Evolutionary conservation across 805 yeast species (phyloP), one percentile per base, ranked within the genome.

Genomic region (Zygoascus biomembranicola): DNA sequence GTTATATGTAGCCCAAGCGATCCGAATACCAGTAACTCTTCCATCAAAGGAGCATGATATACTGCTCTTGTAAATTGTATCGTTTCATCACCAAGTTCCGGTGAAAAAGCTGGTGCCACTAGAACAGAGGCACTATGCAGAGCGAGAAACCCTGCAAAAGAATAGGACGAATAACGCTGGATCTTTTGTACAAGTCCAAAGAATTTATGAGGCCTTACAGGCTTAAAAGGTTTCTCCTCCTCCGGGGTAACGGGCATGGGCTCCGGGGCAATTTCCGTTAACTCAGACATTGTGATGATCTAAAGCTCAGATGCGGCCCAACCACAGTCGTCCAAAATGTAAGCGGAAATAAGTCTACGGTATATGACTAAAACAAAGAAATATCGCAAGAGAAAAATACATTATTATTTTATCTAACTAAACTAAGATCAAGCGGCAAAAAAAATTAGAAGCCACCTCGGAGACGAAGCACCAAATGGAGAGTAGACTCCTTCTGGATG

Each of bases 401-500:
- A 42, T 42, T 18, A 18, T 10, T 42, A 42, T 42, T 14, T 42
- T 37, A 16, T 42, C 44, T 42, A 11, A 42, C 44, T 19, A 42
- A 5, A 18, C 44, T 18, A 42, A 9, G 23, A 14, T 9, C 11
- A 11, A 20, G 16, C 44, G n/a, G n/a, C n/a, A n/a, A 18, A 14
- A 42, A 4, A 5, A 6, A 23, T 50, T 51, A 47, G 50, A 37
- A 37, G 10, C 55, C 55, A 82, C 95, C 96, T 84, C 96, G 87
- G 77, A 90, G 85, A 84, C 97, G 90, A 63, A 90, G 81, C 67
- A 90, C 97, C 77, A 90, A 83, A 76, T 90, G 97, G 60, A 92
- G 77, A 64, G 99, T 92, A 61, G 99, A 94, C 82, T 92, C 99
- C 87, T 92, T 92, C 81, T 94, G 98, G 80, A 92, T 94, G 89